Evolutionary conservation across 305 asterid genomes (phyloP), one percentile per base, ranked within the genome.

Genomic region (Fraxinus baroniana): DNA sequence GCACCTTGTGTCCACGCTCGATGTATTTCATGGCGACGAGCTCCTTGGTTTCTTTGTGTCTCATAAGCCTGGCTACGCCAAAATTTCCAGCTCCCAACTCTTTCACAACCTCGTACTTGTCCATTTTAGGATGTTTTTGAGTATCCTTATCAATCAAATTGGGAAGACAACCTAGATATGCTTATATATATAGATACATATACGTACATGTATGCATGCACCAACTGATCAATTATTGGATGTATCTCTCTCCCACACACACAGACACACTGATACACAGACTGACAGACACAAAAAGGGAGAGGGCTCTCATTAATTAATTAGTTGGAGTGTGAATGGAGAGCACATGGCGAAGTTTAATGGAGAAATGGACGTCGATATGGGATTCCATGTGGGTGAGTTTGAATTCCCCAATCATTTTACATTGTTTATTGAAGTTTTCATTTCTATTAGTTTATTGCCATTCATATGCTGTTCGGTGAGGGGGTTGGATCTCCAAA

Each of bases 1-100:
- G 1, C 1, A 91, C 98, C 98, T 88, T 95, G 64, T 82, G 92
- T 0, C 98, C 98, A 12, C 98, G 92, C 44, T 93, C 97, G 9
- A 95, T 92, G 85, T 91, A 92, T 85, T 95, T 95, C 94, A 93
- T 91, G 80, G 98, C 98, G 30, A 95, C 97, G 64, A 95, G 96
- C 83, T 95, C 97, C 78, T 90, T 93, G 83, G 98, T 93, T 78
- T 91, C 88, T 79, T 91, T 95, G 93, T 95, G 89, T 85, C 95
- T 86, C 78, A 95, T 75, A 7, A 95, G 97, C 88, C 93, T 91
- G 0, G 98, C 98, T 7, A 95, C 97, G 1, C 98, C 98, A 71
- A 95, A 95, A 85, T 95, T 93, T 26, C 98, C 98, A 39, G 98
- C 90, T 82, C 98, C 98, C 68, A 95, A 86, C 79, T 95, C 92